Evolutionary conservation across 2,329 filamentous ascomycete genomes (phyloP), one percentile per base, ranked within the genome.

Genomic region (Fusarium luffae): DNA sequence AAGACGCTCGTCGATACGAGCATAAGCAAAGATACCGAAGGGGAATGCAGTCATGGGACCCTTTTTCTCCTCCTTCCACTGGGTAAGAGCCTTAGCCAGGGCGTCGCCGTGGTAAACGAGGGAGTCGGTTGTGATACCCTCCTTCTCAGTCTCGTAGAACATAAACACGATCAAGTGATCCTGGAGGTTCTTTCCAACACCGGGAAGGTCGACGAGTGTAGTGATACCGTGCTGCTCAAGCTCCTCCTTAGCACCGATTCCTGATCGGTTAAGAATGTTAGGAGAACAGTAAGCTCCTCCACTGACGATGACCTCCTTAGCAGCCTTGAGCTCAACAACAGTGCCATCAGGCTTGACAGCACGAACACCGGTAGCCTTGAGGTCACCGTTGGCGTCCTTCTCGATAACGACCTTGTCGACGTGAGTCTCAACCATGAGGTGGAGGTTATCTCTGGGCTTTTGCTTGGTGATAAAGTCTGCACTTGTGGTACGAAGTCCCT

Each of bases 1-100:
- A 2, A 91, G 82, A 9, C 88, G 85, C 11, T 88, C 83, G 62
- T 90, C 87, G 0, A 91, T 80, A n/a, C 89, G 84, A 8, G 88
- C 85, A 69, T 84, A 91, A 13, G 84, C 88, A 54, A 90, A 90
- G 13, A 83, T 82, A 42, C 89, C 89, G 54, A 90, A 91, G 12
- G 88, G 88, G 70, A 90, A 90, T 0, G 83, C 85, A 2, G 88
- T 86, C 2, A 90, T 79, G 34, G 88, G 81, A 2, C 89, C 89
- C 4, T 82, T 80, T 71, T 88, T 88, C 52, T 86, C 82, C 30
- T 88, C 83, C 74, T 87, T 84, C 84, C 86, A 91, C 49, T 86
- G 81, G 14, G 81, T 76, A 70, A 86, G 86, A 0, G 85, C 82
- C 54, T 83, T 83, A 14, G 80, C 79, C 19, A 86, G 79, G 27